Evolutionary conservation across 768 basidiomycete species (phyloP).

Genomic region (Trametes sanguinea): DNA sequence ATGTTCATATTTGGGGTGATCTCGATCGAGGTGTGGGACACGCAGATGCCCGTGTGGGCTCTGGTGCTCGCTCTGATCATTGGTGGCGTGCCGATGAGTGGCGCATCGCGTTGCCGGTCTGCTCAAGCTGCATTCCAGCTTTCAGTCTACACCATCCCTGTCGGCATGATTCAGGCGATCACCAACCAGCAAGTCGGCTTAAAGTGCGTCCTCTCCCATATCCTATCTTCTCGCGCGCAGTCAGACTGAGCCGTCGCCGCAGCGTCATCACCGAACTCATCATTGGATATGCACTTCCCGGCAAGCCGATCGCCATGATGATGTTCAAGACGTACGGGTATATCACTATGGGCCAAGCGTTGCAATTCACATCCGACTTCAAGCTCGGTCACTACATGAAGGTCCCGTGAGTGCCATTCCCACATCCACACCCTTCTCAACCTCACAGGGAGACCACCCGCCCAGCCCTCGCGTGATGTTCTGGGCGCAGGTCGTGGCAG

Average conservation of each 20-base stretch:
- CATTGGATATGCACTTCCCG: constrained; percentile 78
- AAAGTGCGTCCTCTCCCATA: constrained; percentile 35
- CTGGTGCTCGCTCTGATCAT: constrained; percentile 72
- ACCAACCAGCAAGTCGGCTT: constrained; percentile 79
- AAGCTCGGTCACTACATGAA: constrained; percentile 78
- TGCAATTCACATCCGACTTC: constrained; percentile 72
- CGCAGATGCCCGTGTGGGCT: constrained; percentile 70
- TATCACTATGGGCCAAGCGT: constrained; percentile 67
- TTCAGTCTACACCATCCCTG: constrained; percentile 51
- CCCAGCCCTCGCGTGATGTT: constrained; percentile 66
- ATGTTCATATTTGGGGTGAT: constrained; percentile 74
- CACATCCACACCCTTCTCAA: too few relatives aligned
- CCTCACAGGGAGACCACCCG: background rate
- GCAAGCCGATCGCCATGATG: constrained; percentile 81
- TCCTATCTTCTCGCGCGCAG: background rate
- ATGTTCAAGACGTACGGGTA: constrained; percentile 86
- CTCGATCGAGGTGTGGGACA: constrained; percentile 71
- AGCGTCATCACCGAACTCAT: constrained; percentile 81
- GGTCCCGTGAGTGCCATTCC: constrained; percentile 44
- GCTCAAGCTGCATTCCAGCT: constrained; percentile 21
- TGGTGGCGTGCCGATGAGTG: constrained; percentile 34
- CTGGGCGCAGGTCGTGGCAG: constrained; percentile 64
- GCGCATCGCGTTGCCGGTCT: background rate
- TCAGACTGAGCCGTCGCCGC: background rate
- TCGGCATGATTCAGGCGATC: constrained; percentile 66